Base-by-base conservation (phyloP, 2,329 filamentous ascomycete genomes). In the Ophiosphaerella narmari region DNA sequence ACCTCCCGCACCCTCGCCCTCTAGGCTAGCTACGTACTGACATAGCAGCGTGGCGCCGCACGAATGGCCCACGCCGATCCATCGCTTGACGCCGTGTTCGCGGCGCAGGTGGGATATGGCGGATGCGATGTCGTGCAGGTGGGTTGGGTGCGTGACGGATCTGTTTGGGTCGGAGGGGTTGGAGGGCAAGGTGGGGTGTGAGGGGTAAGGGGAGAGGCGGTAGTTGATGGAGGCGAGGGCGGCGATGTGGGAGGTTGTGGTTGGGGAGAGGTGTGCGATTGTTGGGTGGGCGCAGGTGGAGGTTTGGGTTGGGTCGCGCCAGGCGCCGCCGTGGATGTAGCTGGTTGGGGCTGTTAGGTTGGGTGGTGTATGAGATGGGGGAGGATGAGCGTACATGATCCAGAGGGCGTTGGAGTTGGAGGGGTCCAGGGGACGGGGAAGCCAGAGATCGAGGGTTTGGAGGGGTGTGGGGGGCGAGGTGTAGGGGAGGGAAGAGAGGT, bases 221-320 rank as follows among this genome's bases (percentile, higher is more conserved):
- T 88, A 88, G 70, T 85, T 82, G 50, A 88, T 66, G 38, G 85
- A 86, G 24, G 85, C 82, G 63, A 89, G 82, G 51, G 82, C 86
- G 18, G 82, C 81, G 49, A 89, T 75, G 41, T 52, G 40, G 5
- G 31, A 9, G 2, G 57, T 24, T 7, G 62, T 21, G 4, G 39
- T 62, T 14, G 52, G 21, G 21, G 71, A 54, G 18, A 80, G 70
- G 48, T 74, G 62, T 1, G 60, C 51, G 35, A 75, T 66, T 0
- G 76, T 72, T 26, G 71, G 68, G 23, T 60, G 43, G 59, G 78
- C 65, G 55, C 67, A 68, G 29, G 59, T 33, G 2, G 71, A 65
- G 36, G 63, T 66, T 55, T 77, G 74, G n/a, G 63, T 53, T 3
- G 78, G 77, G 52, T 80, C 78, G 55, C 74, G 74, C 77, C 77